These are phyloP conservation scores for Pterocarpus macrocarpus DNA, from an alignment of 306 rosid genomes.

Conservation along the genomic window DNA sequence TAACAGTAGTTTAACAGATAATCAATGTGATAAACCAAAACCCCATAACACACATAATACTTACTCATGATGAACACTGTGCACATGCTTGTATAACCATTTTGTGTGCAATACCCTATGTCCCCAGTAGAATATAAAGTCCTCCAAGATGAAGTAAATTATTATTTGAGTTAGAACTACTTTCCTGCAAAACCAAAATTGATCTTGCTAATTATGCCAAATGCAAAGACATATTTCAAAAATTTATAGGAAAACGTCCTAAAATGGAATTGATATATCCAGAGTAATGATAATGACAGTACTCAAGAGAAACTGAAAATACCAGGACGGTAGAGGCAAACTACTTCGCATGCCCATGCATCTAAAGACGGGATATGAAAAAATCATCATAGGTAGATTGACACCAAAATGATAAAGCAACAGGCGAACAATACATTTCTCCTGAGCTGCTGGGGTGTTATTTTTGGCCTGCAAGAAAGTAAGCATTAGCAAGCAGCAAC, in stretches of 20 bases:
- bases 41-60: conserved; percentile 40
- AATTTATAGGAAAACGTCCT: conserved; percentile 19
- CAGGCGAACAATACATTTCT: conserved; percentile 76
- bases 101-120: conserved; percentile 89
- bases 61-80: conserved; percentile 91
- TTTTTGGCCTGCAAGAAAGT: conserved; percentile 65
- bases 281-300: background rate
- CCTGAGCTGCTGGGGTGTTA: conserved; percentile 83
- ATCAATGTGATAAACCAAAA: background rate
- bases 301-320: conserved; percentile 66
- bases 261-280: background rate
- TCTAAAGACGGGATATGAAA: conserved; percentile 79
- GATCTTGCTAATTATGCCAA: background rate
- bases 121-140: conserved; percentile 93
- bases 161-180: conserved; percentile 66
- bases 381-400: conserved; percentile 77
- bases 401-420: conserved; percentile 80
- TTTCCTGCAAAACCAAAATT: conserved; percentile 66
- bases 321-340: conserved; percentile 95
- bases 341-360: conserved; percentile 84
- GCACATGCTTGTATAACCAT: conserved; percentile 89
- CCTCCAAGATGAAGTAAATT: conserved; percentile 89
- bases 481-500: conserved; percentile 33
- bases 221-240: conserved; percentile 7
- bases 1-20: too few species aligned